phyloP scores from a whole-genome alignment of 331 rosid genomes.

The Malus hybrid region DNA sequence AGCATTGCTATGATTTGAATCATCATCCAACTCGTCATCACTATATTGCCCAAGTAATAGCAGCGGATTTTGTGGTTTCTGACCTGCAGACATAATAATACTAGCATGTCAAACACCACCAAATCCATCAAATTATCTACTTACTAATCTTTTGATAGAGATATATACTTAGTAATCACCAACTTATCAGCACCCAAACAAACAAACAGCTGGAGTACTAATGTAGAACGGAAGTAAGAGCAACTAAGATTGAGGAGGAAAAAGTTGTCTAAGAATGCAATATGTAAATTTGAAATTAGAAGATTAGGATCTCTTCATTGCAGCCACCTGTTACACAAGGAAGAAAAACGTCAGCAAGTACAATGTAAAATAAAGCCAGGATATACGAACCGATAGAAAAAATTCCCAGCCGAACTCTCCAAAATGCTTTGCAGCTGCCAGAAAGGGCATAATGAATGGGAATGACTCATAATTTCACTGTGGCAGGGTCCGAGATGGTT shows the following conservation, averaged over 20 bases:
- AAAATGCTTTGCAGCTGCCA: slow-evolving; percentile 64
- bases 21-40: slow-evolving; percentile 72
- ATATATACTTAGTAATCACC: slow-evolving; percentile 10
- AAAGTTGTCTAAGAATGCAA: slow-evolving; percentile 18
- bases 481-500: slow-evolving; percentile 64
- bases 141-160: slow-evolving; percentile 3
- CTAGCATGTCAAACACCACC: slow-evolving; percentile 37
- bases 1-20: slow-evolving; percentile 31
- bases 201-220: slow-evolving; percentile 4
- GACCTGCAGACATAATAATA: slow-evolving; percentile 58
- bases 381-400: slow-evolving; percentile 83
- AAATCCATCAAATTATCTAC: slow-evolving; percentile 8
- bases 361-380: slow-evolving; percentile 66
- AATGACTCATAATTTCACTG: slow-evolving; percentile 69
- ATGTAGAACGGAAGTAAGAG: slow-evolving; percentile 1
- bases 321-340: slow-evolving; percentile 78
- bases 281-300: slow-evolving; percentile 35
- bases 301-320: slow-evolving; percentile 36
- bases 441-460: slow-evolving; percentile 43
- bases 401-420: slow-evolving; percentile 61
- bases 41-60: slow-evolving; percentile 92
- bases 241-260: slow-evolving; percentile 8
- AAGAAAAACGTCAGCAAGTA: slow-evolving; percentile 52
- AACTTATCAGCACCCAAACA: slow-evolving; percentile 14
- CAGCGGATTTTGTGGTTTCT: slow-evolving; percentile 68